phyloP scores from a whole-genome alignment of 2,329 filamentous ascomycete species.

The Epichloe elymi region DNA sequence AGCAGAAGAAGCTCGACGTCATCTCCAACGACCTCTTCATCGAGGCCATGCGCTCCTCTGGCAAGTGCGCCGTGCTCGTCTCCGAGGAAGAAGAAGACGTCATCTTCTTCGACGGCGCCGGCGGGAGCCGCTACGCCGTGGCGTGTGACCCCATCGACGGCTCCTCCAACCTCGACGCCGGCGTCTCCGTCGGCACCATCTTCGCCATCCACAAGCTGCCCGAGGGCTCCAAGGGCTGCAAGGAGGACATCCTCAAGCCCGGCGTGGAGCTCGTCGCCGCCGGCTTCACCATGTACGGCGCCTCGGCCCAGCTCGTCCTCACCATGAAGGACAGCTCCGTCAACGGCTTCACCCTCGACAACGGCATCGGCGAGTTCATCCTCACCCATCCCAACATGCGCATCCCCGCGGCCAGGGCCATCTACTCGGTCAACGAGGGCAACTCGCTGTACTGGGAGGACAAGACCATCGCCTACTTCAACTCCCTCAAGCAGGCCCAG shows the following conservation, averaged over 20 bases:
- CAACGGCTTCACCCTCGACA: conserved; percentile 97
- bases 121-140: conserved; percentile 78
- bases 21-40: conserved; percentile 98
- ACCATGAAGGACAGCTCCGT: conserved; percentile 88
- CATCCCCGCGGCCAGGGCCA: conserved; percentile 65
- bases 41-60: conserved; percentile 83
- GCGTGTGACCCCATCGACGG: conserved; percentile 97
- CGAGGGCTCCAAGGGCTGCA: conserved; percentile 58
- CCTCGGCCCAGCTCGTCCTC: conserved; percentile 88
- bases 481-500: conserved; percentile 71
- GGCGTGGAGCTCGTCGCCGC: conserved; percentile 85
- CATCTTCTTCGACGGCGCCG: conserved; percentile 69
- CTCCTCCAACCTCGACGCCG: conserved; percentile 92
- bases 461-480: conserved; percentile 74
- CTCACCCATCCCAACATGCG: conserved; percentile 91
- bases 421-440: conserved; percentile 98
- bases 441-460: conserved; percentile 96
- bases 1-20: conserved; percentile 99
- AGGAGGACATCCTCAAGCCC: conserved; percentile 77
- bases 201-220: conserved; percentile 87
- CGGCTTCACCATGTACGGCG: conserved; percentile 99
- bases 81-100: conserved; percentile 94
- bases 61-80: conserved; percentile 82
- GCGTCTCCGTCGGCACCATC: conserved; percentile 95
- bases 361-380: conserved; percentile 95